phyloP scores from a whole-genome alignment of 2,329 filamentous ascomycete genomes.

The Didymellaceae sp. region DNA sequence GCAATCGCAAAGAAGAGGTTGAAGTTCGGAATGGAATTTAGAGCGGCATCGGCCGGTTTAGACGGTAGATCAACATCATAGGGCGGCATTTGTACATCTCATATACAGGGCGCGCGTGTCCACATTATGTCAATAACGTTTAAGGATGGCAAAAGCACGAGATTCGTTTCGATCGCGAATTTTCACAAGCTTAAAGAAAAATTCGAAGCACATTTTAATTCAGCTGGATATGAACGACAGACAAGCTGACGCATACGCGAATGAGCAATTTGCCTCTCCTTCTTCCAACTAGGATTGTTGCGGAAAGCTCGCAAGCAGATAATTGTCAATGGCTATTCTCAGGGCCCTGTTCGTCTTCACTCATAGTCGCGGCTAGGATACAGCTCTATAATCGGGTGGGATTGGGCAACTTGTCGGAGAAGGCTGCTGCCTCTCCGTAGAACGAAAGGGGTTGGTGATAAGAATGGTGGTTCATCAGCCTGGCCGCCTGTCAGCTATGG shows the following conservation, averaged over 20 bases:
- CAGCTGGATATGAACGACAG: constrained; percentile 39
- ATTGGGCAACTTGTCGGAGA: constrained; percentile 23
- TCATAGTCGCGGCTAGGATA: constrained; percentile 23
- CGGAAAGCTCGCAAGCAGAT: constrained; percentile 38
- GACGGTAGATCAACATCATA: constrained; percentile 10
- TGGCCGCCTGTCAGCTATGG: constrained; percentile 9
- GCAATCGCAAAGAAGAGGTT: neutral
- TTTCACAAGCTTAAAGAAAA: too few relatives aligned
- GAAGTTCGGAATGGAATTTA: constrained; percentile 8
- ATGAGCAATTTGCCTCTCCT: constrained; percentile 35
- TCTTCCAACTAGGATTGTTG: constrained; percentile 29
- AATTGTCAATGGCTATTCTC: constrained; percentile 35
- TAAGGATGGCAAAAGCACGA: neutral
- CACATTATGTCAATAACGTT: neutral
- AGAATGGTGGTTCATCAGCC: constrained; percentile 47
- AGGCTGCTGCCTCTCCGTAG: constrained; percentile 43
- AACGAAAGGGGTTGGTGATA: constrained; percentile 47
- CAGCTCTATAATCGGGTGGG: constrained; percentile 25
- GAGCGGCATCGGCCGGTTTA: constrained; percentile 22
- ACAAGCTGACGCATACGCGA: constrained; percentile 34
- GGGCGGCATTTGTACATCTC: constrained; percentile 5
- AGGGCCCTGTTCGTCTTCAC: constrained; percentile 18
- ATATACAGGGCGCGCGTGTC: constrained; percentile 4
- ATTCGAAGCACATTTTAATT: constrained; percentile 26
- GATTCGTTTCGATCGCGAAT: too few relatives aligned